phyloP scores from a whole-genome alignment of 257 asterid genomes.

The Solanum paucissectum region DNA sequence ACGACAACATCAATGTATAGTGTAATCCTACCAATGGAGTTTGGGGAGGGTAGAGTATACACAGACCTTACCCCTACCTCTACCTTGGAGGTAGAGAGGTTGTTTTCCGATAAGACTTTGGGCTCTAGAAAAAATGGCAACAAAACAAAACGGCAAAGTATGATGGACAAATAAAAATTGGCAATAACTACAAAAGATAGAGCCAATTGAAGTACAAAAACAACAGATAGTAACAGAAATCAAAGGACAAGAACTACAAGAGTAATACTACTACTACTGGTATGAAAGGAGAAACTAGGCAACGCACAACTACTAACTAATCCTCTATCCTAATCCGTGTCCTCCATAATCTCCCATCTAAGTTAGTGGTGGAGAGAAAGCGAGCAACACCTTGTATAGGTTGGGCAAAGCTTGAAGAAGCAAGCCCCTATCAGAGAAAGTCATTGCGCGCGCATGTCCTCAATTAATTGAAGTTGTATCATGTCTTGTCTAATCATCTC shows the following conservation, averaged over 20 bases:
- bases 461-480: rapidly evolving
- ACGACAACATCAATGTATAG: background rate
- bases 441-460: background rate
- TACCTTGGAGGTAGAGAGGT: background rate
- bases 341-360: background rate
- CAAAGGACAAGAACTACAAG: background rate
- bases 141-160: background rate
- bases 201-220: background rate
- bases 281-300: background rate
- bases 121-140: background rate
- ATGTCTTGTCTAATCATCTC: background rate
- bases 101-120: background rate
- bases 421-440: background rate
- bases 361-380: background rate
- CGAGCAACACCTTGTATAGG: background rate
- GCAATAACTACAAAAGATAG: background rate
- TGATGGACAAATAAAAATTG: background rate
- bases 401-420: background rate
- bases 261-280: background rate
- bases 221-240: rapidly evolving
- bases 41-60: background rate
- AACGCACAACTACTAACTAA: background rate
- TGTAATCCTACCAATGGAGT: background rate
- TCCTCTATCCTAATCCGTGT: background rate
- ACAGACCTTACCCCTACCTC: background rate